phyloP scores from a whole-genome alignment of 2,329 filamentous ascomycete species.

The Calonectria hongkongensis region DNA sequence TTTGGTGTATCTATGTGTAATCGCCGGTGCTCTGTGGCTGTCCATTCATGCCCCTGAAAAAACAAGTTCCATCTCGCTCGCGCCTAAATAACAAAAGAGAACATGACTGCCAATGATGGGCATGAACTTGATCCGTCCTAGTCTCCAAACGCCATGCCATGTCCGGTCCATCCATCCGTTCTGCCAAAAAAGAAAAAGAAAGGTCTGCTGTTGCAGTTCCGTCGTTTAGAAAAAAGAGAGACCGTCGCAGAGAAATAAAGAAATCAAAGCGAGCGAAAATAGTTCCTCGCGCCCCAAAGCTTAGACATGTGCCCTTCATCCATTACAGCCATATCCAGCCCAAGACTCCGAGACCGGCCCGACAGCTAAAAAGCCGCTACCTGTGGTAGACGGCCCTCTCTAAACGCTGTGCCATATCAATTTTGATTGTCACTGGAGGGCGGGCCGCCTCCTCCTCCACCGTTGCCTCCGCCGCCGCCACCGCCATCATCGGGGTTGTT shows the following conservation, averaged over 20 bases:
- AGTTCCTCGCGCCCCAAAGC: neutral
- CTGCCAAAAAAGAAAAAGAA: slow-evolving; percentile 3
- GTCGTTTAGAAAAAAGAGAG: neutral
- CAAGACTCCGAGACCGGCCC: slow-evolving; percentile 17
- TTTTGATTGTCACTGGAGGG: slow-evolving; percentile 4
- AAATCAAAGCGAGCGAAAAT: neutral
- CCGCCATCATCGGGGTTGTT: slow-evolving; percentile 36
- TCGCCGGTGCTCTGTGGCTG: neutral
- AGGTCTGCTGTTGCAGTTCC: neutral
- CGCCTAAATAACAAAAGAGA: slow-evolving; percentile 10
- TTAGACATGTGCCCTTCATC: slow-evolving; percentile 2
- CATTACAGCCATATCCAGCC: neutral
- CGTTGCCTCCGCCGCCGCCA: slow-evolving; percentile 17
- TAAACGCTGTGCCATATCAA: neutral
- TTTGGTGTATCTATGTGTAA: slow-evolving; percentile 14
- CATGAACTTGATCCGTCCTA: slow-evolving; percentile 1
- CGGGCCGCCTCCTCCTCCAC: neutral
- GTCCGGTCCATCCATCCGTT: slow-evolving; percentile 14
- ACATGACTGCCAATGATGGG: slow-evolving; percentile 1
- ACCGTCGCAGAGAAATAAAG: neutral
- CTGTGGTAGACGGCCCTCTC: slow-evolving; percentile 5
- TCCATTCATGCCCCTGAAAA: slow-evolving; percentile 13
- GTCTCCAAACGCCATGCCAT: slow-evolving; percentile 36
- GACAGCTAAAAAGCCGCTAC: slow-evolving; percentile 15
- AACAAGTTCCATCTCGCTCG: neutral